Conservation (phyloP, 129 eudicot genomes). For the Glebionis coronaria region DNA sequence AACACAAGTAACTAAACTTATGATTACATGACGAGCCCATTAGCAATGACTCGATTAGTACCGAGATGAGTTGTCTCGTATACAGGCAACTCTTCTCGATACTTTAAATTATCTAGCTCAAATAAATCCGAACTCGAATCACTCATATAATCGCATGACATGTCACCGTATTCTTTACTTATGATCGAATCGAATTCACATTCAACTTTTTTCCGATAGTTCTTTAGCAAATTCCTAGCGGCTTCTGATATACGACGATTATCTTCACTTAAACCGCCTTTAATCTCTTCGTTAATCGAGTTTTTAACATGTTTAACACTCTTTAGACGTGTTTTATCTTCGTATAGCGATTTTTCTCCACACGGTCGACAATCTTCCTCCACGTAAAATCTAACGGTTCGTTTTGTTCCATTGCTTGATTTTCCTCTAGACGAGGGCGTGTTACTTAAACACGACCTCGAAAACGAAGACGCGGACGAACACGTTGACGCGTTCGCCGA, state of each 20-base stretch:
- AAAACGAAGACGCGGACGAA: slow-evolving; percentile 72
- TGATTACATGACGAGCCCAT: slow-evolving; percentile 40
- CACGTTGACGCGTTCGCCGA: slow-evolving; percentile 53
- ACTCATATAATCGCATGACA: slow-evolving; percentile 50
- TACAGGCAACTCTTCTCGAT: slow-evolving; percentile 74
- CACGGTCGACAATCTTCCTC: slow-evolving; percentile 63
- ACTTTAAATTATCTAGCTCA: slow-evolving; percentile 69
- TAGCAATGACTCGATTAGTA: slow-evolving; percentile 66
- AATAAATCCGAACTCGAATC: slow-evolving; percentile 78
- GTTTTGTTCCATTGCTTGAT: slow-evolving; percentile 30
- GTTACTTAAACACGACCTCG: slow-evolving; percentile 71
- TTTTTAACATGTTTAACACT: slow-evolving; percentile 4
- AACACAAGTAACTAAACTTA: not conserved
- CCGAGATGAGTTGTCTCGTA: slow-evolving; percentile 69
- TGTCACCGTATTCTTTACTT: slow-evolving; percentile 23
- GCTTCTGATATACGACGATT: slow-evolving; percentile 45
- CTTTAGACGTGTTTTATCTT: slow-evolving; percentile 2
- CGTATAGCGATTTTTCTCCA: slow-evolving; percentile 43
- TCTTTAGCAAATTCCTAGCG: slow-evolving; percentile 51
- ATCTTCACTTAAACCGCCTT: slow-evolving; percentile 31
- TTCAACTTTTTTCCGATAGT: slow-evolving; percentile 41
- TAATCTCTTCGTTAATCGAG: slow-evolving; percentile 33
- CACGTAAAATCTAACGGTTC: slow-evolving; percentile 61
- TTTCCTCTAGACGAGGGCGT: slow-evolving; percentile 57
- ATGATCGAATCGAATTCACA: slow-evolving; percentile 13